phyloP scores from a whole-genome alignment of 2,329 filamentous ascomycete genomes.

The Zopfia rhizophila region DNA sequence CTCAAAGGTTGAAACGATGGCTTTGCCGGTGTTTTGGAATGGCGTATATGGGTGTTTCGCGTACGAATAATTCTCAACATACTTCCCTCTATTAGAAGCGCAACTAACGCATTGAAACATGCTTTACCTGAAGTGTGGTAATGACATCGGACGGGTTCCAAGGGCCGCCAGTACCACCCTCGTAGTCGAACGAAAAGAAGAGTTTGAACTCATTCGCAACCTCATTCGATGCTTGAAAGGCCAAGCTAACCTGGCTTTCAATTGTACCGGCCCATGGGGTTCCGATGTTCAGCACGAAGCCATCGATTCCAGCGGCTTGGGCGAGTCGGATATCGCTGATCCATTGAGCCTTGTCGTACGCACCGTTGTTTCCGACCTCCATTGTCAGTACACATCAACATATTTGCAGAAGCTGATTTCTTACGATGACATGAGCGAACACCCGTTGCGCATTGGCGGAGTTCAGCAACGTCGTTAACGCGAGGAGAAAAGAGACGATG shows the following conservation, averaged over 20 bases:
- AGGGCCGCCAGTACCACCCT: slow-evolving; percentile 4
- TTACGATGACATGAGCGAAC: no score
- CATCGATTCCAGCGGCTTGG: slow-evolving; percentile 52
- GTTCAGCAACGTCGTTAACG: no score
- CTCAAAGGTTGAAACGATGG: slow-evolving; percentile 65
- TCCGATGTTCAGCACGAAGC: slow-evolving; percentile 52
- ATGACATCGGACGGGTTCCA: slow-evolving; percentile 17
- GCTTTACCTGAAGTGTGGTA: slow-evolving; percentile 1
- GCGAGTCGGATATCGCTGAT: slow-evolving; percentile 48
- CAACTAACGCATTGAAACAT: background rate
- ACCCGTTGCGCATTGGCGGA: no score
- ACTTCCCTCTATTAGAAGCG: background rate
- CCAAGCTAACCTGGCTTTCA: slow-evolving; percentile 26
- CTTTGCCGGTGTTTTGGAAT: slow-evolving; percentile 3
- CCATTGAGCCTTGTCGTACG: slow-evolving; percentile 37
- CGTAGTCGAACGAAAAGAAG: slow-evolving; percentile 58
- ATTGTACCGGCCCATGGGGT: slow-evolving; percentile 12
- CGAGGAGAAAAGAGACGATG: no score
- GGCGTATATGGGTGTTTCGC: slow-evolving; percentile 7
- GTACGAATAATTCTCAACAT: background rate
- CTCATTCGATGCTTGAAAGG: slow-evolving; percentile 39
- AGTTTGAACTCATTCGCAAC: slow-evolving; percentile 48
- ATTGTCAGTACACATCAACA: no score
- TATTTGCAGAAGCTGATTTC: no score
- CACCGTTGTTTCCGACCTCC: slow-evolving; percentile 41